Base-by-base conservation (phyloP, 306 rosid species). In the Castanospermum australe region DNA sequence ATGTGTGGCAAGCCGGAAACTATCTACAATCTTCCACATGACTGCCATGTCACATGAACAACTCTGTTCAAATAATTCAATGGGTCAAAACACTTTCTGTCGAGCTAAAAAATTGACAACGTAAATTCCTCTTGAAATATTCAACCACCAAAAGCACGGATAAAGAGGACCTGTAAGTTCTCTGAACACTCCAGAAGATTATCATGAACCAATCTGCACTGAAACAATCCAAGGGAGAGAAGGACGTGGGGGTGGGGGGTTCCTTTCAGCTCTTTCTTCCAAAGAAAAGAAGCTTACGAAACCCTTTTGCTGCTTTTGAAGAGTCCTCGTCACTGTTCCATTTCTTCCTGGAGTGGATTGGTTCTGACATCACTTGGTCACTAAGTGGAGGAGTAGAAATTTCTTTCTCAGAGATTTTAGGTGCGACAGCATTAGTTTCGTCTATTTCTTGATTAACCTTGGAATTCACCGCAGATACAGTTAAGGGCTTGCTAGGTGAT, bases 271-370 rank as follows among this genome's bases (percentile, higher is more conserved):
- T 82, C 77, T 79, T 93, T 75, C 89, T 88, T 71, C 99, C 98
- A 76, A 95, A 95, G 87, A 93, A 83, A 54, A 95, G 96, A 79
- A 95, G 98, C 90, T 89, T 95, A 44, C 95, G 91, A 38, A 93
- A 90, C 67, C 98, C 99, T 78, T 89, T 95, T 20, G 87, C 83
- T 0, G 93, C 83, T 83, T 95, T 95, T 2, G 98, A 84, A 63
- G 93, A 81, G 86, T 85, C 88, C 67, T 91, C 97, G n/a, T 81
- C 97, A 25, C 84, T 88, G 73, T 83, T 90, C 99, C 99, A 95
- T 85, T 95, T 95, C 94, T 93, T 95, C 87, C 98, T 88, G 59
- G 94, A 85, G 78, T 88, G 90, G 67, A 67, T 54, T 44, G 83
- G 55, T 81, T 88, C 97, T 0, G 79, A 45, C 32, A 41, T 73